Evolutionary conservation across 2,329 filamentous ascomycete genomes (phyloP).

Genomic region (Penicillium brasilianum): DNA sequence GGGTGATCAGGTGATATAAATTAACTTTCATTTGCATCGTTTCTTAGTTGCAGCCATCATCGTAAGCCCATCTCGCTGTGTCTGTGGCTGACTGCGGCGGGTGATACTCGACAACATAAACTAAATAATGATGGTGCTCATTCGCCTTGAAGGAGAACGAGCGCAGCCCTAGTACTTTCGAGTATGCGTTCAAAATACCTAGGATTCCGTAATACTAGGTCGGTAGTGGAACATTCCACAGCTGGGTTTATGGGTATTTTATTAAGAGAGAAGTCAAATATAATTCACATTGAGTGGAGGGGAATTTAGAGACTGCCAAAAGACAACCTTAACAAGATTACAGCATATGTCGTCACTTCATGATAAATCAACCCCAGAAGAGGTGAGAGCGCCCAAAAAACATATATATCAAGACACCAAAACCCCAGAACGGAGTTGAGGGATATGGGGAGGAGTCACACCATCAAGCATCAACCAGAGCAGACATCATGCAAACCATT

Average conservation of each 20-base stretch:
- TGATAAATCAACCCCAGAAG: slow-evolving; percentile 3
- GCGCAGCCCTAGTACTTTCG: no score
- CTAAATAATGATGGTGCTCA: no score
- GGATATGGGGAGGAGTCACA: not conserved
- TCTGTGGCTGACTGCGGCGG: no score
- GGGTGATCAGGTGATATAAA: not conserved
- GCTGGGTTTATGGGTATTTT: not conserved
- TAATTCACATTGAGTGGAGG: slow-evolving; percentile 26
- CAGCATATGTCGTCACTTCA: slow-evolving; percentile 20
- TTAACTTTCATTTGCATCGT: not conserved
- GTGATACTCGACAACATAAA: no score
- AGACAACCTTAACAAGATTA: slow-evolving; percentile 6
- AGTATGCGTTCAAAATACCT: no score
- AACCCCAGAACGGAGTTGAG: not conserved
- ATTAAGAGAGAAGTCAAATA: slow-evolving; percentile 18
- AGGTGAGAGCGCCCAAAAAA: not conserved
- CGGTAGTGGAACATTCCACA: no score
- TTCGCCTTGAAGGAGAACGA: no score
- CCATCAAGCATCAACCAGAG: not conserved
- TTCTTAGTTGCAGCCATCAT: not conserved
- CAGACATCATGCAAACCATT: slow-evolving; percentile 37
- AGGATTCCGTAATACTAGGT: no score
- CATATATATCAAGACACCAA: slow-evolving; percentile 5
- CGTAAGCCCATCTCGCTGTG: no score
- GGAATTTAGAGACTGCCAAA: slow-evolving; percentile 2